Base-by-base conservation (phyloP, 345 rosid genomes). In the Hevea brasiliensis region DNA sequence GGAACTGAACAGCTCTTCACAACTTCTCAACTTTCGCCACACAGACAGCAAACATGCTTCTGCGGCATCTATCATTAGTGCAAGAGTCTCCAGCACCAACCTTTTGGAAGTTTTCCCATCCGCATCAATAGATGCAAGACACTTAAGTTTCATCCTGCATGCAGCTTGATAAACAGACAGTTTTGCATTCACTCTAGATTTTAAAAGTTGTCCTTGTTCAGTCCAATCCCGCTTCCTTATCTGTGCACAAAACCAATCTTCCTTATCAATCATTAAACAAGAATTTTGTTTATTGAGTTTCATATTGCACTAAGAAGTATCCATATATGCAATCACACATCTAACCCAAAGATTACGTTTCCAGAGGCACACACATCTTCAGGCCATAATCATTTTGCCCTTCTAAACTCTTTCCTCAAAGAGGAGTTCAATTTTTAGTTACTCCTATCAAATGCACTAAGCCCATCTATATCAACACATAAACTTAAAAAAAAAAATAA, bases 141-240 rank as follows among this genome's bases (percentile, higher is more conserved):
- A 86, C 87, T 78, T 84, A 66, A 93, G 86, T 72, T 88, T 86
- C 94, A 96, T 87, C 82, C 84, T 86, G 1, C 89, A 89, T 67
- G 86, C 93, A 75, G 98, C 92, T 72, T 87, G 94, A 81, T 91
- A 96, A 79, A 91, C 91, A 45, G 91, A 87, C 56, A 96, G 84
- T 77, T 93, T 93, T 65, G 92, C 88, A 63, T 83, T 89, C 74
- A 91, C 85, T 87, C 96, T 90, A 80, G 90, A 78, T 83, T 96
- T 93, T 80, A 93, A 78, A 78, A 78, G 85, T 35, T 85, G 84
- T 63, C 98, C 99, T 68, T 90, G 98, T 67, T 90, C 98, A 66
- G 76, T 89, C 98, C 97, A 93, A 66, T 93, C 98, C 78, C 93
- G 91, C 81, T 90, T 96, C 89, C 94, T 85, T 82, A 89, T 86